A percentile compares a stretch with the other conserved stretches of the same genome.
These are phyloP conservation scores for Candida maris DNA, from an alignment of 805 yeast species.

Conservation along the genomic window DNA sequence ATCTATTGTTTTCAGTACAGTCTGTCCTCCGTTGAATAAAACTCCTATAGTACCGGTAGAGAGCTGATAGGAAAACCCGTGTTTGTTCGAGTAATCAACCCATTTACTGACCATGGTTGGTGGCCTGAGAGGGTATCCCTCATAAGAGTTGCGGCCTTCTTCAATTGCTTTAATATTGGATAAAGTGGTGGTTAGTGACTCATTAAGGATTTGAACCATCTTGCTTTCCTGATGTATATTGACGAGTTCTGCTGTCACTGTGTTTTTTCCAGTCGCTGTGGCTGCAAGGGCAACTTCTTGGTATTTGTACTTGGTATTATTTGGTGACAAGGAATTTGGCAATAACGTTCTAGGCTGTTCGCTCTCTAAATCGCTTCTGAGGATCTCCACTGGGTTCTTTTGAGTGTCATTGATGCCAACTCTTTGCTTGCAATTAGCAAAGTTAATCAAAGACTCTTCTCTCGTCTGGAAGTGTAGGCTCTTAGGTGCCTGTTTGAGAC, in stretches of 20 bases:
- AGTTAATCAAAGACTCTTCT: constrained; percentile 63
- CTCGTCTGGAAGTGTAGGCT: constrained; percentile 49
- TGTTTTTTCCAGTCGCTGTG: constrained; percentile 25
- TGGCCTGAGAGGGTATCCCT: constrained; percentile 30
- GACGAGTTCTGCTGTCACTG: constrained; percentile 26
- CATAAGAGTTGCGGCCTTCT: constrained; percentile 11
- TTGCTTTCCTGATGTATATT: constrained; percentile 28
- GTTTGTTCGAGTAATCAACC: constrained; percentile 96
- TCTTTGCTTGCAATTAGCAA: constrained; percentile 57
- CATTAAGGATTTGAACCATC: constrained; percentile 25
- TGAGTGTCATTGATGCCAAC: constrained; percentile 50
- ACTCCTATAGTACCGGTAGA: constrained; percentile 91
- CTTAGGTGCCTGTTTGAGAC: constrained; percentile 62
- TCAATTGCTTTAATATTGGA: constrained; percentile 27
- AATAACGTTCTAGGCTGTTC: constrained; percentile 65
- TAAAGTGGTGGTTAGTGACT: constrained; percentile 27
- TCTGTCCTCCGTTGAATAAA: constrained; percentile 77
- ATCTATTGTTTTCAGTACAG: constrained; percentile 69
- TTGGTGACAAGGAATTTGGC: constrained; percentile 90
- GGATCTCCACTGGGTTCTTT: constrained; percentile 65
- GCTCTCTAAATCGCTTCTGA: constrained; percentile 64
- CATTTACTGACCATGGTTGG: constrained; percentile 85
- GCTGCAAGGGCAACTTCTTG: constrained; percentile 50
- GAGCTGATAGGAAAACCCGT: constrained; percentile 91
- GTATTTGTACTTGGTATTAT: constrained; percentile 83